Evolutionary conservation across 2,329 filamentous ascomycete genomes (phyloP).

Genomic region (Clonostachys rosea): DNA sequence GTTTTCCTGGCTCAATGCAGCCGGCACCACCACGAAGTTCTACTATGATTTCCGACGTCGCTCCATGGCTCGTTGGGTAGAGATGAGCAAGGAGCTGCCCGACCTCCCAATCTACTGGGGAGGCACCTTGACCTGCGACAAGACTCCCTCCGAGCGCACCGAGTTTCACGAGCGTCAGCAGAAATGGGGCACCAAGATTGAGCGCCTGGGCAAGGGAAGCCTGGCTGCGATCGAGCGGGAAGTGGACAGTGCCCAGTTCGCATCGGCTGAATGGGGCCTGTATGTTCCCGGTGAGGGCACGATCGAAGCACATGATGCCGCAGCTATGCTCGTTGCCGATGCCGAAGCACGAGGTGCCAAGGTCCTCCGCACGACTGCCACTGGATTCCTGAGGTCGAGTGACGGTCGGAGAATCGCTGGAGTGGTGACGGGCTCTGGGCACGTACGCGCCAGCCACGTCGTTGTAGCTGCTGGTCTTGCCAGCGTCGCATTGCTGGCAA

Average conservation of each 20-base stretch:
- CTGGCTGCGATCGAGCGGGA: slow-evolving; percentile 11
- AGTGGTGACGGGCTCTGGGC: slow-evolving; percentile 6
- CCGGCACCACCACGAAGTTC: slow-evolving; percentile 10
- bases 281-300: slow-evolving; percentile 13
- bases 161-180: slow-evolving; percentile 4
- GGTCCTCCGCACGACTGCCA: slow-evolving; percentile 7
- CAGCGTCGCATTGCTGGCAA: slow-evolving; percentile 14
- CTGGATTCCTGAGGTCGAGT: slow-evolving; percentile 7
- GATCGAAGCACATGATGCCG: slow-evolving; percentile 17
- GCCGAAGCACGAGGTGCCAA: slow-evolving; percentile 8
- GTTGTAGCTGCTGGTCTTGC: slow-evolving; percentile 20
- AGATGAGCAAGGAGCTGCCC: slow-evolving; percentile 12
- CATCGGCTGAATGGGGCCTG: slow-evolving; percentile 13
- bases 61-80: slow-evolving; percentile 17
- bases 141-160: slow-evolving; percentile 12
- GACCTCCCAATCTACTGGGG: slow-evolving; percentile 14
- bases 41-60: slow-evolving; percentile 20
- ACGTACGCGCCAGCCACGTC: slow-evolving; percentile 15
- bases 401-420: slow-evolving; percentile 5
- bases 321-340: slow-evolving; percentile 10
- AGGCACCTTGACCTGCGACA: slow-evolving; percentile 15
- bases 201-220: slow-evolving; percentile 9
- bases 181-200: slow-evolving; percentile 18
- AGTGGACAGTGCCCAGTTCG: slow-evolving; percentile 4
- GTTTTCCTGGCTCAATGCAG: slow-evolving; percentile 24